phyloP scores from a whole-genome alignment of 176 grass and related monocot genomes.

The Oryza brachyantha region DNA sequence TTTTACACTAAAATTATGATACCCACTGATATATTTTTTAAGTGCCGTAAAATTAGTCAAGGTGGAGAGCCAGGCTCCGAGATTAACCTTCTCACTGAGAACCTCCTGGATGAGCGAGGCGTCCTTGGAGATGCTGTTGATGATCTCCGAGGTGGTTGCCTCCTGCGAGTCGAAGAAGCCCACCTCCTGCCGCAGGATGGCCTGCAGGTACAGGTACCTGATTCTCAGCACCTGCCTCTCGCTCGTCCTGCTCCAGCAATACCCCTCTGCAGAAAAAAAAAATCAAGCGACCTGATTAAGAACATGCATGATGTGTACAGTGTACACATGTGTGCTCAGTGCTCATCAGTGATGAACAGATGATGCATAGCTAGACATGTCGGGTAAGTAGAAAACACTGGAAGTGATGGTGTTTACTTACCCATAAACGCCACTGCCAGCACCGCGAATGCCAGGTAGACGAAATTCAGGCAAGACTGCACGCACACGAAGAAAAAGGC shows the following conservation, averaged over 20 bases:
- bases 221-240: slow-evolving; percentile 95
- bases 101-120: slow-evolving; percentile 91
- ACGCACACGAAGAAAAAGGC: neutral
- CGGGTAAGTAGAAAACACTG: neutral
- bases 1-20: too few relatives aligned
- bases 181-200: slow-evolving; percentile 89
- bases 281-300: neutral
- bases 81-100: slow-evolving; percentile 95
- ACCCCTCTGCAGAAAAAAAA: slow-evolving; percentile 66
- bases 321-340: neutral
- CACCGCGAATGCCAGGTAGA: slow-evolving; percentile 82
- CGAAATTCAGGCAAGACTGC: slow-evolving; percentile 86
- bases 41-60: neutral
- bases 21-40: too few relatives aligned
- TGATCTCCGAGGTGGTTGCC: slow-evolving; percentile 93
- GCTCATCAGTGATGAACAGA: neutral
- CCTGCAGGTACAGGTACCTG: slow-evolving; percentile 83
- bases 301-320: too few relatives aligned
- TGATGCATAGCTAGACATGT: too few relatives aligned
- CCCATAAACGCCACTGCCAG: slow-evolving; percentile 91
- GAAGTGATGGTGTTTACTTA: slow-evolving; percentile 47
- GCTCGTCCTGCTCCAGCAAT: slow-evolving; percentile 99
- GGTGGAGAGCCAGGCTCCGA: neutral
- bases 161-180: slow-evolving; percentile 97
- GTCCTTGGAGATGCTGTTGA: slow-evolving; percentile 95